phyloP scores from a whole-genome alignment of 2,329 filamentous ascomycete genomes.

The Diaporthe eres region DNA sequence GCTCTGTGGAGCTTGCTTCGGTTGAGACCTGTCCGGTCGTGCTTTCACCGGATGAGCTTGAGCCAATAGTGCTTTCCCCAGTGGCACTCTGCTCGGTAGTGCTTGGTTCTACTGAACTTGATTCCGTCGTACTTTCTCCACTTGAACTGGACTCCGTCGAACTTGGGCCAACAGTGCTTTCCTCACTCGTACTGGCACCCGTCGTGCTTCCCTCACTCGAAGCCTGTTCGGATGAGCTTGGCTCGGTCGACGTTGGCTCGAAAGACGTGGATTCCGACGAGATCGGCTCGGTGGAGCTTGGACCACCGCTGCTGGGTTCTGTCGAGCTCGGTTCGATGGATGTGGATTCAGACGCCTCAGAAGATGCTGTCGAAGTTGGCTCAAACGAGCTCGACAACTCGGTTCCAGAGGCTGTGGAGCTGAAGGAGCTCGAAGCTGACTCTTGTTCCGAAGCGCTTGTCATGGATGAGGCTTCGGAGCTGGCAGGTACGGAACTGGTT shows the following conservation, averaged over 20 bases:
- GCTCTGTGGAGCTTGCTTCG: not conserved
- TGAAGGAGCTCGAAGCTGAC: not conserved
- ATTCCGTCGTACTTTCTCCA: too few species aligned
- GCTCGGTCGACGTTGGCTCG: not conserved
- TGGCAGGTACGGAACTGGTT: not conserved
- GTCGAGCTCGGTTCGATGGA: not conserved
- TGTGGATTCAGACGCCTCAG: not conserved
- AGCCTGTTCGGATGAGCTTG: not conserved
- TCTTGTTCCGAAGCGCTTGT: not conserved
- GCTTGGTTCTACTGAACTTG: not conserved
- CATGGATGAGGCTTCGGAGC: not conserved
- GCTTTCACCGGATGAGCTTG: not conserved
- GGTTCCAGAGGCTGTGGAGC: not conserved
- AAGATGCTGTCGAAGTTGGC: not conserved
- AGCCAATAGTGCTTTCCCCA: not conserved
- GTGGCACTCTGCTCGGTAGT: not conserved
- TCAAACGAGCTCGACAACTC: not conserved
- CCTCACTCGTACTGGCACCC: not conserved
- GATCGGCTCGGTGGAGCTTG: not conserved
- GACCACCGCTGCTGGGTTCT: not conserved
- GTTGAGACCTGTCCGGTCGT: not conserved
- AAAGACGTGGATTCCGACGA: not conserved
- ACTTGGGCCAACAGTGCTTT: not conserved
- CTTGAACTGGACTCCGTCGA: not conserved
- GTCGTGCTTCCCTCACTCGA: not conserved